These are phyloP conservation scores for Penicillium robsamsonii DNA, from an alignment of 495 filamentous ascomycete species.

Conservation along the genomic window DNA sequence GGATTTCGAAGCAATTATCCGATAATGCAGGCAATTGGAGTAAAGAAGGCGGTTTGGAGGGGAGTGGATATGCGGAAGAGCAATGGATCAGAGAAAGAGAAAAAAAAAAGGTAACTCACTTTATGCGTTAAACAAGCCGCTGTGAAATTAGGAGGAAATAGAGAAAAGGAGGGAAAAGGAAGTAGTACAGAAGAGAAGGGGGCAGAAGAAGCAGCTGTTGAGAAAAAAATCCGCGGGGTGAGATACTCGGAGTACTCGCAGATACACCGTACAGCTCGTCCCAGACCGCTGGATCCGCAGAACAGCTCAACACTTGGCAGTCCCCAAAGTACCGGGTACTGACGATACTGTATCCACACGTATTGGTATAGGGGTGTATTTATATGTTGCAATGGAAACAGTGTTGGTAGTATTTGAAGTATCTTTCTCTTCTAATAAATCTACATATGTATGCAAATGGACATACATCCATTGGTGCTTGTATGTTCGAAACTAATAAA, in stretches of 20 bases:
- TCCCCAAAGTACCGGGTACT: constrained; percentile 33
- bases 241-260: constrained; percentile 28
- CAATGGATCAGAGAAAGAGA: not conserved
- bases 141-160: constrained; percentile 7
- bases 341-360: constrained; percentile 16
- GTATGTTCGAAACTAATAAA: too few species aligned
- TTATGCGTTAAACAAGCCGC: constrained; percentile 13
- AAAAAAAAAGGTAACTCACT: constrained; percentile 2
- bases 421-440: too few species aligned
- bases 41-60: constrained; percentile 3
- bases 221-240: constrained; percentile 32
- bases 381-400: too few species aligned
- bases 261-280: constrained; percentile 36
- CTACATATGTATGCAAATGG: too few species aligned
- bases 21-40: not conserved
- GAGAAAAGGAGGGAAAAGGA: constrained; percentile 18
- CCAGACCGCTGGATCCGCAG: constrained; percentile 11
- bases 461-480: too few species aligned
- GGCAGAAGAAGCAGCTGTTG: constrained; percentile 22
- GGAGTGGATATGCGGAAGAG: constrained; percentile 2
- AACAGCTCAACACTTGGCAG: constrained; percentile 27
- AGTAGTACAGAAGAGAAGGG: constrained; percentile 20
- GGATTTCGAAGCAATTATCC: constrained; percentile 7
- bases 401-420: too few species aligned
- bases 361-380: not conserved